Evolutionary conservation across 192 early-diverging fungal species (phyloP).

Genomic region (Mortierella claussenii): DNA sequence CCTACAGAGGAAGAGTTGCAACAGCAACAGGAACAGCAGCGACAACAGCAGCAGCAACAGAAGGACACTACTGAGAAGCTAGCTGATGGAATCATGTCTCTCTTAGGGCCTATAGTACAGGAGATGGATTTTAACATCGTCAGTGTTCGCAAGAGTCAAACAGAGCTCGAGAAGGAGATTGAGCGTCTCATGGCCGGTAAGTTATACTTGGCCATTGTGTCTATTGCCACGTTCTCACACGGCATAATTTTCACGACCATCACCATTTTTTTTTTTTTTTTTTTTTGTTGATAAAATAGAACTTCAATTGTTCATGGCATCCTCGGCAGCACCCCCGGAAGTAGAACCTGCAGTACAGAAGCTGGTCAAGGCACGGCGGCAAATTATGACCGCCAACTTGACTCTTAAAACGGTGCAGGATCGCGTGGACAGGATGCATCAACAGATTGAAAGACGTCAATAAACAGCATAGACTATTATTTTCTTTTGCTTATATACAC

Average conservation of each 20-base stretch:
- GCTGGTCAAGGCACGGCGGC: slow-evolving; percentile 56
- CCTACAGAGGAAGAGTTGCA: background rate
- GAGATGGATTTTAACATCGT: slow-evolving; percentile 65
- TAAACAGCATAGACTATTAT: slow-evolving; percentile 1
- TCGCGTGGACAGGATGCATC: slow-evolving; percentile 57
- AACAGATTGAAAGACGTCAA: slow-evolving; percentile 36
- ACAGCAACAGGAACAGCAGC: background rate
- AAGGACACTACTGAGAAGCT: slow-evolving; percentile 27
- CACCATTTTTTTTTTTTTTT: background rate
- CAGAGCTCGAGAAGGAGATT: slow-evolving; percentile 66
- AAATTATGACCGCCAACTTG: slow-evolving; percentile 57
- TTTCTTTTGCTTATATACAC: no score
- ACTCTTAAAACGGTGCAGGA: slow-evolving; percentile 57
- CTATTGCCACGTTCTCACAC: background rate
- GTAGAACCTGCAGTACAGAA: slow-evolving; percentile 64
- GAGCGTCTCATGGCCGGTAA: slow-evolving; percentile 66
- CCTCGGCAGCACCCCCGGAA: slow-evolving; percentile 58
- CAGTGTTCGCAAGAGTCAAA: slow-evolving; percentile 61
- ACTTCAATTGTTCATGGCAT: slow-evolving; percentile 60
- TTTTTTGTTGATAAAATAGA: slow-evolving; percentile 58
- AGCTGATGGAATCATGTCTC: slow-evolving; percentile 53
- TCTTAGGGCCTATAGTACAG: slow-evolving; percentile 58
- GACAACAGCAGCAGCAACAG: slow-evolving; percentile 8
- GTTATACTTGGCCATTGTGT: background rate
- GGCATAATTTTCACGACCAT: background rate